A percentile compares a stretch with the other conserved stretches of the same genome.
phyloP scores from a whole-genome alignment of 192 early-diverging fungal species.

The Lunasporangiospora selenospora region DNA sequence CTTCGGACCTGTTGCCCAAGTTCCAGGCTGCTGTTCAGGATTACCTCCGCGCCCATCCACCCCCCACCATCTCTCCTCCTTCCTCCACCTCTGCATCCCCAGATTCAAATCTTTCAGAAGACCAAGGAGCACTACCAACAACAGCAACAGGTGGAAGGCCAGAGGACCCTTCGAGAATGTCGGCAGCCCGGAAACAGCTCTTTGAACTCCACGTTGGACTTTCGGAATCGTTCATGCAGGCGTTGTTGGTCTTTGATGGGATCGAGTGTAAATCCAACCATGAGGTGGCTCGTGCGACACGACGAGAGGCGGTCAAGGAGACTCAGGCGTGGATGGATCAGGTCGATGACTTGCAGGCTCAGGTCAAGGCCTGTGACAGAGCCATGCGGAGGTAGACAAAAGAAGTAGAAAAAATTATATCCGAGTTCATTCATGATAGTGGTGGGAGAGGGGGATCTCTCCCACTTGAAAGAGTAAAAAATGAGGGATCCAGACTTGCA shows the following conservation, averaged over 20 bases:
- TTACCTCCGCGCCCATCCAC: conserved; percentile 16
- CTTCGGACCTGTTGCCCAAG: conserved; percentile 19
- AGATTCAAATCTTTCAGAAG: conserved; percentile 39
- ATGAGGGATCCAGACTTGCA: no score
- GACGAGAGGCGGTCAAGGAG: conserved; percentile 74
- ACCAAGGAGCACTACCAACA: conserved; percentile 59
- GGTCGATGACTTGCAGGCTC: conserved; percentile 72
- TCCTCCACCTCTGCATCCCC: conserved; percentile 5
- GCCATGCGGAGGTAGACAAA: neutral
- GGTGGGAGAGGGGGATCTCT: no score
- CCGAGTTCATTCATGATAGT: no score
- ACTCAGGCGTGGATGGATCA: conserved; percentile 77
- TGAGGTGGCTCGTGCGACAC: conserved; percentile 70
- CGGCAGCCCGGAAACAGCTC: conserved; percentile 51
- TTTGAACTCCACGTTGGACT: conserved; percentile 65
- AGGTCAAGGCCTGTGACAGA: conserved; percentile 57
- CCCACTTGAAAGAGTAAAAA: no score
- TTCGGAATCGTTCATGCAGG: conserved; percentile 80
- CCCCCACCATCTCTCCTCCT: conserved; percentile 39
- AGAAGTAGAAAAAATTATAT: neutral
- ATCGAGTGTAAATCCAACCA: conserved; percentile 72
- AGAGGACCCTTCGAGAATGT: no score
- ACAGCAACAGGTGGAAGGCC: no score
- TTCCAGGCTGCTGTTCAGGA: conserved; percentile 24
- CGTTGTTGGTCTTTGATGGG: conserved; percentile 76